Percentiles rank a stretch among this genome's conserved stretches.
phyloP scores from a whole-genome alignment of 306 rosid genomes.

The Prinsepia uniflora region DNA sequence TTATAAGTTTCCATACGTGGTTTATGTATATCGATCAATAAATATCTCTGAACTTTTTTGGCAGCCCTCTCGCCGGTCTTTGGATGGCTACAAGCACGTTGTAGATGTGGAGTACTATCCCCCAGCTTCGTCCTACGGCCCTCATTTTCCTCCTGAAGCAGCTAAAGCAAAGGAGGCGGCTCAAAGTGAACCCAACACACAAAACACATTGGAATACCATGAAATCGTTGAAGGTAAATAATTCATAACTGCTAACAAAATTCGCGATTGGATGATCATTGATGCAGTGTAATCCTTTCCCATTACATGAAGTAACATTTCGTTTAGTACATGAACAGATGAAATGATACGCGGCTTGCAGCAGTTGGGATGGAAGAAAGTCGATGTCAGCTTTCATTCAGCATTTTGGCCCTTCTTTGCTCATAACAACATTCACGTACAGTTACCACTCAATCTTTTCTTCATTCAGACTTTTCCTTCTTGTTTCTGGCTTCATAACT shows the following conservation, averaged over 20 bases:
- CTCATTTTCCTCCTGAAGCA: conserved; percentile 76
- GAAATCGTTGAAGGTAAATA: conserved; percentile 85
- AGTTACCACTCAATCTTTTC: conserved; percentile 1
- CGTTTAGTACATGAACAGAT: conserved; percentile 47
- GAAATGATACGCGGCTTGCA: conserved; percentile 83
- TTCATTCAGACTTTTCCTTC: conserved; percentile 8
- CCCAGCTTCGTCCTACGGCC: conserved; percentile 66
- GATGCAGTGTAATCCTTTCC: not conserved
- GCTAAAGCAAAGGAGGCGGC: conserved; percentile 86
- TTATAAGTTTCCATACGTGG: too few species aligned
- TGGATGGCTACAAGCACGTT: conserved; percentile 91
- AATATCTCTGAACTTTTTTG: conserved; percentile 27
- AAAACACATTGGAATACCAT: conserved; percentile 72
- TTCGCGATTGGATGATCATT: conserved; percentile 16
- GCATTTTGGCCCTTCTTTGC: conserved; percentile 90
- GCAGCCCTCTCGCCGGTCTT: conserved; percentile 74
- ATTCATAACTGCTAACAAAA: conserved; percentile 6
- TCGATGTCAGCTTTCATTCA: conserved; percentile 91
- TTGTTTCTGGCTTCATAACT: conserved; percentile 13
- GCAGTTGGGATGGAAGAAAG: conserved; percentile 85
- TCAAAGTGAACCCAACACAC: conserved; percentile 61
- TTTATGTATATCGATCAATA: conserved; percentile 13
- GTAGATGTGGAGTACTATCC: conserved; percentile 80
- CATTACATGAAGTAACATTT: conserved; percentile 10
- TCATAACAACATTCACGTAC: conserved; percentile 95